phyloP scores from a whole-genome alignment of 352 stramenopile species.

The Phytophthora sp. region DNA sequence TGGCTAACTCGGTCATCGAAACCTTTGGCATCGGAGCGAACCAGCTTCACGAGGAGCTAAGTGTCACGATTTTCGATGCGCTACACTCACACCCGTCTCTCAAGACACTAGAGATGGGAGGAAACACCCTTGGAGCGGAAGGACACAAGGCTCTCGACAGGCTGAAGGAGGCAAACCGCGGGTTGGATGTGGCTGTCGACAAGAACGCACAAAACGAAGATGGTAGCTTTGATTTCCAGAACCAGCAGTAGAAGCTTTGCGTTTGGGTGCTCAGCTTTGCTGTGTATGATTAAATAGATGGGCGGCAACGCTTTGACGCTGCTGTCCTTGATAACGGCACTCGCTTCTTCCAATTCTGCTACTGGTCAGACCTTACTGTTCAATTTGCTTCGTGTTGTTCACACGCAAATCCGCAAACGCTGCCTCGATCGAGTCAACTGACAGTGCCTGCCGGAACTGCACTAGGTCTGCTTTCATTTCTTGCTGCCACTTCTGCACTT shows the following conservation, averaged over 20 bases:
- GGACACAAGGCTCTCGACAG: constrained; percentile 69
- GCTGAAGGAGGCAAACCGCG: constrained; percentile 59
- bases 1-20: constrained; percentile 60
- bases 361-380: constrained; percentile 11
- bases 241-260: constrained; percentile 22
- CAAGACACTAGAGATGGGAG: constrained; percentile 85
- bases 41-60: constrained; percentile 65
- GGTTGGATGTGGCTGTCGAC: constrained; percentile 78
- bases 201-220: constrained; percentile 82
- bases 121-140: constrained; percentile 76
- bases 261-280: constrained; percentile 9
- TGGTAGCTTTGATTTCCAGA: constrained; percentile 51
- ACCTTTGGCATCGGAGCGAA: constrained; percentile 77
- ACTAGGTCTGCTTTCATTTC: constrained; percentile 77
- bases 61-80: constrained; percentile 63
- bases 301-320: constrained; percentile 13
- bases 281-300: constrained; percentile 43
- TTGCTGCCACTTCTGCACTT: constrained; percentile 76
- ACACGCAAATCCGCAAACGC: constrained; percentile 46
- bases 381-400: constrained; percentile 34
- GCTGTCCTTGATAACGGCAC: constrained; percentile 22
- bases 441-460: constrained; percentile 66
- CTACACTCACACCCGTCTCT: constrained; percentile 71
- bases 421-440: constrained; percentile 55
- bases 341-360: not conserved